These are phyloP conservation scores for Tricholoma bakamatsutake DNA, from an alignment of 768 basidiomycete genomes.

Conservation along the genomic window DNA sequence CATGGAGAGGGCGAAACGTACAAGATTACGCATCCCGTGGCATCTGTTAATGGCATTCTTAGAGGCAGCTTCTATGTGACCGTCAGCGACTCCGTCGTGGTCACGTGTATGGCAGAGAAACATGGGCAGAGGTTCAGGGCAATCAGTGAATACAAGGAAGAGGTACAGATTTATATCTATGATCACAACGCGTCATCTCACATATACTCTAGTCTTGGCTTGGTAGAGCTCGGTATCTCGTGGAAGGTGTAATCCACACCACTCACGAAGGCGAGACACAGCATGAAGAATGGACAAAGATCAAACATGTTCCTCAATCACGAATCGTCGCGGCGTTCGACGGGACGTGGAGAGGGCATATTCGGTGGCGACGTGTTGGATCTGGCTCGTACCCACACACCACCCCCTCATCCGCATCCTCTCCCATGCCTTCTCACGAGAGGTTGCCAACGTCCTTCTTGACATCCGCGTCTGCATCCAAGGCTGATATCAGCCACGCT, in stretches of 20 bases:
- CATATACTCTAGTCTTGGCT: slow-evolving; percentile 66
- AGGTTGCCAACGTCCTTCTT: slow-evolving; percentile 32
- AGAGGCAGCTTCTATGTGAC: slow-evolving; percentile 91
- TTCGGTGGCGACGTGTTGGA: slow-evolving; percentile 71
- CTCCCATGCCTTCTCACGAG: slow-evolving; percentile 40
- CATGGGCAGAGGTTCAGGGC: slow-evolving; percentile 62
- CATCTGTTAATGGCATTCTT: slow-evolving; percentile 86
- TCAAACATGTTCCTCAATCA: slow-evolving; percentile 84
- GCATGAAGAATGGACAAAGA: slow-evolving; percentile 71
- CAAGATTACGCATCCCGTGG: slow-evolving; percentile 85
- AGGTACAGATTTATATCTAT: slow-evolving; percentile 44
- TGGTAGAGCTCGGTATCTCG: slow-evolving; percentile 74
- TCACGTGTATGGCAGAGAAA: slow-evolving; percentile 74
- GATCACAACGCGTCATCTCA: slow-evolving; percentile 2
- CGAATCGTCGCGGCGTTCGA: slow-evolving; percentile 78
- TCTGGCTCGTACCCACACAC: slow-evolving; percentile 36
- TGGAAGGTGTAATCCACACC: slow-evolving; percentile 88
- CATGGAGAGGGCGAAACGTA: slow-evolving; percentile 76
- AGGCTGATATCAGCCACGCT: slow-evolving; percentile 33
- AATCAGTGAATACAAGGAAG: slow-evolving; percentile 93
- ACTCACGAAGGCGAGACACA: slow-evolving; percentile 60
- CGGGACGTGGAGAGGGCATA: slow-evolving; percentile 79
- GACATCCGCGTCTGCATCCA: slow-evolving; percentile 37
- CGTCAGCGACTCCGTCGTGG: slow-evolving; percentile 68
- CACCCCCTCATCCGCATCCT: slow-evolving; percentile 38